Percentiles rank a stretch among this genome's conserved stretches.
Evolutionary conservation across 352 stramenopile genomes (phyloP).

Genomic region (Phytophthora cajani): DNA sequence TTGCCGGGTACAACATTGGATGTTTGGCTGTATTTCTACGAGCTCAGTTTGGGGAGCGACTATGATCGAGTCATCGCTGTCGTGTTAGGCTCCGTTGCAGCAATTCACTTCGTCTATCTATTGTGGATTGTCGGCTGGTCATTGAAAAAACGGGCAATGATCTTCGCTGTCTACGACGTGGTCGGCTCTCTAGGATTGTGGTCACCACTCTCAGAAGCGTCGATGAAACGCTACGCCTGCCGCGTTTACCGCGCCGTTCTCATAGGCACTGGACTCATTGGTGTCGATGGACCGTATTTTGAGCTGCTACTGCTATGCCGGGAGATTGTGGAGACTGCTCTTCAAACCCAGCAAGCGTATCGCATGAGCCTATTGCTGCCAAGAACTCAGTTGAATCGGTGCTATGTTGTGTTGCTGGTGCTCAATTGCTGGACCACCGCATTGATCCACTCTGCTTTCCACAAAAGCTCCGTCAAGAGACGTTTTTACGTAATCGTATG

Average conservation of each 20-base stretch:
- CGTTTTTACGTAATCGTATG: slow-evolving; percentile 16
- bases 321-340: slow-evolving; percentile 25
- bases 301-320: slow-evolving; percentile 21
- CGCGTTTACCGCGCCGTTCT: slow-evolving; percentile 9
- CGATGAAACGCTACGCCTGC: background rate
- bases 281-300: slow-evolving; percentile 23
- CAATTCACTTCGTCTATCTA: slow-evolving; percentile 7
- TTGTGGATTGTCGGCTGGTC: slow-evolving; percentile 25
- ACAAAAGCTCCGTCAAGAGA: slow-evolving; percentile 12
- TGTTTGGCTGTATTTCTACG: slow-evolving; percentile 22
- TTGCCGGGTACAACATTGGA: slow-evolving; percentile 24
- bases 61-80: slow-evolving; percentile 19
- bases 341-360: slow-evolving; percentile 33
- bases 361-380: slow-evolving; percentile 31
- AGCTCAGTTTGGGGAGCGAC: slow-evolving; percentile 10
- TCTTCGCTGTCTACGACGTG: slow-evolving; percentile 31
- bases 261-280: slow-evolving; percentile 12
- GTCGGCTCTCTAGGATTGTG: background rate
- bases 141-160: background rate
- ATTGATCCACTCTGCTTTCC: slow-evolving; percentile 31
- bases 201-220: background rate
- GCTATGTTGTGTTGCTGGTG: slow-evolving; percentile 29
- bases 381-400: slow-evolving; percentile 26
- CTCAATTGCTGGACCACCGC: slow-evolving; percentile 39
- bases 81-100: slow-evolving; percentile 8